A percentile compares a stretch with the other conserved stretches of the same genome.
These are phyloP conservation scores for Cladosporium sp. DNA, from an alignment of 2,329 filamentous ascomycete genomes.

Conservation along the genomic window DNA sequence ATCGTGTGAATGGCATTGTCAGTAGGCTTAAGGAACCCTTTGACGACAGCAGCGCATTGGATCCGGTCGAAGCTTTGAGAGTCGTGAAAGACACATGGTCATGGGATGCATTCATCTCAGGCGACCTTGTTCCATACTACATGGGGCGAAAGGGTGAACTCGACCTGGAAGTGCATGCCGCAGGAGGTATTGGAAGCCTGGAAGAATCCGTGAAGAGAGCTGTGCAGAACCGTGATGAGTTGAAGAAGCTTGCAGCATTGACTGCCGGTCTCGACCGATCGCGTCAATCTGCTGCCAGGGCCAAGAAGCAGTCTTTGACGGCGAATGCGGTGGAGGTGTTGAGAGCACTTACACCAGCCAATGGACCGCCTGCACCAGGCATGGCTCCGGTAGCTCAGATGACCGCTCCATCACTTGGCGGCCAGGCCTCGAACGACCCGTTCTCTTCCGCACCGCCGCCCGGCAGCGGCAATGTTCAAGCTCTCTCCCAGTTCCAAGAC, in stretches of 20 bases:
- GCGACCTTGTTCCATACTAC: conserved; percentile 36
- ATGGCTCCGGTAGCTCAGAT: conserved; percentile 16
- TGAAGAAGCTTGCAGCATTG: neutral
- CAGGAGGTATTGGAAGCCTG: conserved; percentile 49
- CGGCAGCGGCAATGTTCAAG: neutral
- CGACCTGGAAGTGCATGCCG: conserved; percentile 42
- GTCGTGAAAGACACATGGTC: conserved; percentile 49
- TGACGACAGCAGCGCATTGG: conserved; percentile 15
- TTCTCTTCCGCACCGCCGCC: neutral
- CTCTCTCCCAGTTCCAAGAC: conserved; percentile 17
- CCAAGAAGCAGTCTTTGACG: conserved; percentile 7
- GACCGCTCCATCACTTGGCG: neutral
- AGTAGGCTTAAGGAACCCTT: conserved; percentile 23
- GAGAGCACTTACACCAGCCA: neutral
- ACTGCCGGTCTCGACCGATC: neutral
- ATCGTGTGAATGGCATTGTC: conserved; percentile 24
- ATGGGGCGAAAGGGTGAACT: conserved; percentile 44
- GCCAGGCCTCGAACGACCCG: neutral
- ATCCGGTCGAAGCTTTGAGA: conserved; percentile 45
- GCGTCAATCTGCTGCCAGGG: neutral
- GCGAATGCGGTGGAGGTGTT: neutral
- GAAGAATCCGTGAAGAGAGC: conserved; percentile 2
- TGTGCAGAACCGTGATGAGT: conserved; percentile 1
- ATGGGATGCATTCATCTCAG: conserved; percentile 51
- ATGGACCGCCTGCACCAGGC: neutral